phyloP scores from a whole-genome alignment of 2,329 filamentous ascomycete genomes.

The Fusarium marasasianum region DNA sequence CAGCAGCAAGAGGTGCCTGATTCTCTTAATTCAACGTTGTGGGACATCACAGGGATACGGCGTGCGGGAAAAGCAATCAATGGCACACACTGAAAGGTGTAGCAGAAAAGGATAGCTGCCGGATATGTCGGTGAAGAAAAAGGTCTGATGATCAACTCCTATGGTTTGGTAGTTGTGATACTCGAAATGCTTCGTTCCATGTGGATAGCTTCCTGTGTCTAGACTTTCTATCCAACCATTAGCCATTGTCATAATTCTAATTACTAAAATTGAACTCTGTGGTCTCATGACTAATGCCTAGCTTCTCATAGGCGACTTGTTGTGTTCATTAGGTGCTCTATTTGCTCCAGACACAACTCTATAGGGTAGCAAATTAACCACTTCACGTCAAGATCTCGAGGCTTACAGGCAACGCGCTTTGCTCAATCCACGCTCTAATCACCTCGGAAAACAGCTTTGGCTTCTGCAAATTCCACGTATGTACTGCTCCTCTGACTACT shows the following conservation, averaged over 20 bases:
- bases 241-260: background rate
- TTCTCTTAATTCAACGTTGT: background rate
- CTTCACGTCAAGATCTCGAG: constrained; percentile 35
- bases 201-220: background rate
- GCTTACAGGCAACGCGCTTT: constrained; percentile 39
- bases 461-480: constrained; percentile 54
- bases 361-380: constrained; percentile 4
- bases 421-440: constrained; percentile 50
- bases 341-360: background rate
- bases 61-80: background rate
- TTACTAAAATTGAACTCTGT: background rate
- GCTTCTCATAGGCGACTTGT: constrained; percentile 3
- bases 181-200: background rate
- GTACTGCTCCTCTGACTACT: constrained; percentile 49
- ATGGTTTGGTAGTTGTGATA: background rate
- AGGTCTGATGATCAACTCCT: background rate
- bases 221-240: background rate
- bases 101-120: background rate
- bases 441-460: constrained; percentile 51
- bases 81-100: background rate
- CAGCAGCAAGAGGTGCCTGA: background rate
- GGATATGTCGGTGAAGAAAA: constrained; percentile 3
- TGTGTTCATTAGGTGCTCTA: background rate
- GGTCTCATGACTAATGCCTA: constrained; percentile 3
- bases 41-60: background rate